phyloP scores from a whole-genome alignment of 495 filamentous ascomycete genomes.

The Aspergillus carlsbadensis region DNA sequence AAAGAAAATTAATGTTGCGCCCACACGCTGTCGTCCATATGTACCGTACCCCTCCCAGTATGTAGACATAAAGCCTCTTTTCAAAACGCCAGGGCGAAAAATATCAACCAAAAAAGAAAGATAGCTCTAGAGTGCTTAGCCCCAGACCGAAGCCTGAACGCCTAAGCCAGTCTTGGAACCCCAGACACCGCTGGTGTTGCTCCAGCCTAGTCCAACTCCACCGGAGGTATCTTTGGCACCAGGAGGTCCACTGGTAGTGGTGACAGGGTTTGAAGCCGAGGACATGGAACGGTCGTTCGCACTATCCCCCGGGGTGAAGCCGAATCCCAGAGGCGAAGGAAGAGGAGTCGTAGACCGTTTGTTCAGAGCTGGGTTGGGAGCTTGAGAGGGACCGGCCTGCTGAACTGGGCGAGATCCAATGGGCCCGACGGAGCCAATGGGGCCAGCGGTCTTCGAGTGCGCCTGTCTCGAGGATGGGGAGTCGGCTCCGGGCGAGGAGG shows the following conservation, averaged over 20 bases:
- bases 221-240: slow-evolving; percentile 48
- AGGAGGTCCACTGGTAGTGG: slow-evolving; percentile 28
- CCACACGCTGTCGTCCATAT: slow-evolving; percentile 20
- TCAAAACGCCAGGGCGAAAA: slow-evolving; percentile 29
- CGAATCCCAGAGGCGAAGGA: slow-evolving; percentile 78
- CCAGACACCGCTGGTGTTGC: slow-evolving; percentile 71
- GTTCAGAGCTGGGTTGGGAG: slow-evolving; percentile 64
- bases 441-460: slow-evolving; percentile 48
- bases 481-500: slow-evolving; percentile 85
- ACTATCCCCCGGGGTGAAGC: slow-evolving; percentile 60
- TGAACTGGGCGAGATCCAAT: slow-evolving; percentile 85
- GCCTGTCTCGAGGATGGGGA: slow-evolving; percentile 72
- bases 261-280: slow-evolving; percentile 58
- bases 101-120: slow-evolving; percentile 20
- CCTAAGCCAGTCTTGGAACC: slow-evolving; percentile 68
- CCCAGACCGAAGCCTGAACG: slow-evolving; percentile 77
- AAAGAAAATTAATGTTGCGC: slow-evolving; percentile 23
- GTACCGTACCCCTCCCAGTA: slow-evolving; percentile 29
- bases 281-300: slow-evolving; percentile 60
- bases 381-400: slow-evolving; percentile 44
- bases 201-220: slow-evolving; percentile 65
- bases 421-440: slow-evolving; percentile 73
- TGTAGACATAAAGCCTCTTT: slow-evolving; percentile 24
- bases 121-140: slow-evolving; percentile 40
- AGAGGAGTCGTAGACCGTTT: slow-evolving; percentile 90